These are phyloP conservation scores for Marasmius oreades DNA, from an alignment of 1,284 basidiomycete species.

Conservation along the genomic window DNA sequence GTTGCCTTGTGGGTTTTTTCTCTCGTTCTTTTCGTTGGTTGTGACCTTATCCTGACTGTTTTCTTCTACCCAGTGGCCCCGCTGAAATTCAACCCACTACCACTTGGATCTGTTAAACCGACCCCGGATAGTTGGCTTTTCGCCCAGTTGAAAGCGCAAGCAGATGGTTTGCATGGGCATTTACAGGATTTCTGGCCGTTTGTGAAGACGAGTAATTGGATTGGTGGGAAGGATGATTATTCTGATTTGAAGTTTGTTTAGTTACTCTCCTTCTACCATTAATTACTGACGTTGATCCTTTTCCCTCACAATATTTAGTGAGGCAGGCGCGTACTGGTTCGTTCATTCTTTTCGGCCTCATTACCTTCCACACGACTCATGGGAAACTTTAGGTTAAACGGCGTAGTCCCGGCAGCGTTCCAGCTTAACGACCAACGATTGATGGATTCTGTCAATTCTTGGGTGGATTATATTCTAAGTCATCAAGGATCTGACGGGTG, in stretches of 20 bases:
- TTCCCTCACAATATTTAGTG: background rate
- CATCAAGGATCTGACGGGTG: conserved; percentile 2
- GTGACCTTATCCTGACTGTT: background rate
- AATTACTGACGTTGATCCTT: no score
- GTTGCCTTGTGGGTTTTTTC: background rate
- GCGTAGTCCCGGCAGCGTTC: background rate
- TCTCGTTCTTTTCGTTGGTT: background rate
- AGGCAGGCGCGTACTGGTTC: background rate
- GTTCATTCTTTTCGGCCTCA: background rate
- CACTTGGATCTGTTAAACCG: conserved; percentile 1
- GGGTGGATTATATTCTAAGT: background rate
- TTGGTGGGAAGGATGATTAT: background rate
- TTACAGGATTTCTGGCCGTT: background rate
- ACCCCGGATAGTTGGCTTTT: conserved; percentile 1
- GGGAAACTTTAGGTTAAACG: background rate
- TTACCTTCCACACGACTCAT: background rate
- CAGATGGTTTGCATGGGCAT: background rate
- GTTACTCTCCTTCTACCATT: no score
- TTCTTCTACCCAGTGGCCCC: background rate
- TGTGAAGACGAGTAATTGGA: background rate
- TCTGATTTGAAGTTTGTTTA: background rate
- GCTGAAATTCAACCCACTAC: background rate
- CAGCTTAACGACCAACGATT: background rate
- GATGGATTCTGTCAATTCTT: background rate
- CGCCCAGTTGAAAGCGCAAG: background rate